phyloP scores from a whole-genome alignment of 495 filamentous ascomycete genomes.

The Aspergillus bertholletiae region DNA sequence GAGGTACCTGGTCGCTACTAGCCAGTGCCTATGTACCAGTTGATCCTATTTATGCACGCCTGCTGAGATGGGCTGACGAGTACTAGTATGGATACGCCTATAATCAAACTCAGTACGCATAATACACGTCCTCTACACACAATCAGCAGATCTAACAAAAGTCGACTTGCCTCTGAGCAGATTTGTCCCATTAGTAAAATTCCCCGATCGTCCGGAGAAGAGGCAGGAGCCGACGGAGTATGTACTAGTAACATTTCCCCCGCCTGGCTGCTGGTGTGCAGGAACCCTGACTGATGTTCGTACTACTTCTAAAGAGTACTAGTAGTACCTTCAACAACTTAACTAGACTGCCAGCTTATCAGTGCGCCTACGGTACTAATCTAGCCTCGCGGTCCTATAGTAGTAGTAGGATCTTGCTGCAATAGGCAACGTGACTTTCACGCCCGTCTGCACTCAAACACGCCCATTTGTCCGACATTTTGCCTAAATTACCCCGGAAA shows the following conservation, averaged over 20 bases:
- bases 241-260: neutral
- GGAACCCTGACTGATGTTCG: neutral
- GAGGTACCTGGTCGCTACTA: no score
- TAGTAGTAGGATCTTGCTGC: neutral
- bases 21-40: no score
- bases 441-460: neutral
- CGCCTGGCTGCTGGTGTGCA: neutral
- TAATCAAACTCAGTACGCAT: no score
- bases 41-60: no score
- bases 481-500: slow-evolving; percentile 20
- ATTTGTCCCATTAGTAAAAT: neutral
- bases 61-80: no score
- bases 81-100: no score
- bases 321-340: no score
- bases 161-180: neutral
- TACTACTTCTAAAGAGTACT: neutral
- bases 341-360: no score
- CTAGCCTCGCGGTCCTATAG: neutral
- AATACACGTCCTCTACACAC: no score
- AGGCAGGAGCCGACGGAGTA: neutral
- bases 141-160: no score
- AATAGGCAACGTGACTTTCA: neutral
- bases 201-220: neutral
- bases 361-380: no score
- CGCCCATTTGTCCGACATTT: neutral